phyloP scores from a whole-genome alignment of 2,329 filamentous ascomycete genomes.

The Arthrobotrys megalospora region DNA sequence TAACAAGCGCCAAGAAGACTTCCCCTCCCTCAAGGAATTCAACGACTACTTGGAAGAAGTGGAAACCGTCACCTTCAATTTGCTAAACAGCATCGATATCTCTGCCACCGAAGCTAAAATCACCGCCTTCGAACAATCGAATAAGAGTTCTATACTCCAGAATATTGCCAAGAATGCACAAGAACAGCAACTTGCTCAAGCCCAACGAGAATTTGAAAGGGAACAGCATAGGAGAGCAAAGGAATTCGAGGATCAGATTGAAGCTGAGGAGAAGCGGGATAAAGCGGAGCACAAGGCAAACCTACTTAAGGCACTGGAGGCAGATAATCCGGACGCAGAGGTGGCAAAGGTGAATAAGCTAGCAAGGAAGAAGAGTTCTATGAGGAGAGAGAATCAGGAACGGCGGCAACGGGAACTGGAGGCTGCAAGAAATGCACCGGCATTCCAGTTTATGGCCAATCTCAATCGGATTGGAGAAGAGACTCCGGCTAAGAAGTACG shows the following conservation, averaged over 20 bases:
- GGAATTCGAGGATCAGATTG: slow-evolving; percentile 60
- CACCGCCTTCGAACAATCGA: slow-evolving; percentile 79
- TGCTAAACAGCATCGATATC: slow-evolving; percentile 80
- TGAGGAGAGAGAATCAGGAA: slow-evolving; percentile 62
- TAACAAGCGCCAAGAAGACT: slow-evolving; percentile 91
- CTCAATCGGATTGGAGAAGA: slow-evolving; percentile 75
- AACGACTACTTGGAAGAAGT: slow-evolving; percentile 96
- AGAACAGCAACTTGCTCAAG: slow-evolving; percentile 73
- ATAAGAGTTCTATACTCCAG: slow-evolving; percentile 78
- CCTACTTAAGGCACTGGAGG: slow-evolving; percentile 79
- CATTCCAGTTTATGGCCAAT: slow-evolving; percentile 70
- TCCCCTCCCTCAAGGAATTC: slow-evolving; percentile 84
- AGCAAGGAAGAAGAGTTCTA: slow-evolving; percentile 64
- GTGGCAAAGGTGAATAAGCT: slow-evolving; percentile 61
- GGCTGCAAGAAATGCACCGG: slow-evolving; percentile 61
- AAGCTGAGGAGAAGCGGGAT: slow-evolving; percentile 76
- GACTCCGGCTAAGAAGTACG: slow-evolving; percentile 81
- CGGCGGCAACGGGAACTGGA: slow-evolving; percentile 60
- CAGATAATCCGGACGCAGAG: slow-evolving; percentile 74
- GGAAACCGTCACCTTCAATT: slow-evolving; percentile 89
- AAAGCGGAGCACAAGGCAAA: slow-evolving; percentile 77
- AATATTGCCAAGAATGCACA: slow-evolving; percentile 72
- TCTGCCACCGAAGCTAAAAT: slow-evolving; percentile 71
- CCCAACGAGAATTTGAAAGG: slow-evolving; percentile 75
- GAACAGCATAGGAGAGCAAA: slow-evolving; percentile 74